Evolutionary conservation across 2,329 filamentous ascomycete species (phyloP).

Genomic region (Colletotrichum incanum): DNA sequence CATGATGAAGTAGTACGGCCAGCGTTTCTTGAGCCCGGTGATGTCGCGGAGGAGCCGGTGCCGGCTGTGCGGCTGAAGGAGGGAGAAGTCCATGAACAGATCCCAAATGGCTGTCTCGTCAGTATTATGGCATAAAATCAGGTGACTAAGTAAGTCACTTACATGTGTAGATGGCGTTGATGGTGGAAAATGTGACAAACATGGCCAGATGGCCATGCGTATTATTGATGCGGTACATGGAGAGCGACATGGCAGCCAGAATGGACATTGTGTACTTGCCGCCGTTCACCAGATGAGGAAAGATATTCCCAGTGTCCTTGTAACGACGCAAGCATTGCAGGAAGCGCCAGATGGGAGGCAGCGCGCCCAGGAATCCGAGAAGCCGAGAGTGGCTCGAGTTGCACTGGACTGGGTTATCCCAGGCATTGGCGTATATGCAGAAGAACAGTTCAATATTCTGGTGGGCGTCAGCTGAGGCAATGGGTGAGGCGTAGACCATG

Average conservation of each 20-base stretch:
- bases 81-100: constrained; percentile 94
- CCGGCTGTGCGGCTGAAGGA: constrained; percentile 83
- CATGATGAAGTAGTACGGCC: constrained; percentile 92
- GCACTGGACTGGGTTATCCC: constrained; percentile 82
- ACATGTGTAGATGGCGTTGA: constrained; percentile 89
- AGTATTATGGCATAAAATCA: background rate
- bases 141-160: constrained; percentile 52
- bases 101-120: constrained; percentile 82
- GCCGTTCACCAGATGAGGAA: constrained; percentile 93
- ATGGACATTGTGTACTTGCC: constrained; percentile 94
- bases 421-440: constrained; percentile 88
- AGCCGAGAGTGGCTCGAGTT: constrained; percentile 89
- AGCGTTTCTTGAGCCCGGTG: constrained; percentile 82
- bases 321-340: constrained; percentile 94
- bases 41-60: constrained; percentile 81
- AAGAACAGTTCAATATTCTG: constrained; percentile 95
- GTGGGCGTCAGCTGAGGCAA: constrained; percentile 4
- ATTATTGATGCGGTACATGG: constrained; percentile 84
- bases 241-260: constrained; percentile 82
- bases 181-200: constrained; percentile 84
- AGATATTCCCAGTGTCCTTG: constrained; percentile 86
- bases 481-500: too few species aligned
- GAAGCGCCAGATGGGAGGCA: constrained; percentile 92
- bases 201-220: constrained; percentile 72
- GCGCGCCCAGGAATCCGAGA: constrained; percentile 85